Evolutionary conservation across 805 yeast genomes (phyloP), one percentile per base, ranked within the genome.

Genomic region (Yamadazyma tumulicola): DNA sequence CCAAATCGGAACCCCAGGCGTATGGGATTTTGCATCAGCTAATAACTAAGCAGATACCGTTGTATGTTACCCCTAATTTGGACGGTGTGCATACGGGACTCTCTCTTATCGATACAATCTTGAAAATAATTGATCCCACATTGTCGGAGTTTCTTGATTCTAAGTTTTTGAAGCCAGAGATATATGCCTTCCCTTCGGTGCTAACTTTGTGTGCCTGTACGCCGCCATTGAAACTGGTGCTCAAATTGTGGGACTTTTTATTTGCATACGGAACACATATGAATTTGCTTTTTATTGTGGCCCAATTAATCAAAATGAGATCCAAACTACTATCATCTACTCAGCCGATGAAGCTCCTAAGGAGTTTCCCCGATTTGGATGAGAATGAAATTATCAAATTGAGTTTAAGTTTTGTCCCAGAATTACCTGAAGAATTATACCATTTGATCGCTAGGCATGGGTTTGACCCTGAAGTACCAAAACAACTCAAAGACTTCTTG

Each of bases 191-290:
- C 45, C 85, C 88, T 4, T 79, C 89, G 0, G 84, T 87, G 1
- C 60, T 89, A 43, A 88, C 97, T 0, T 62, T 89, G 30, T 79
- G 89, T 37, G 91, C 96, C 2, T 85, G 95, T 48, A 86, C 94
- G 5, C 95, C 94, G 7, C 89, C 96, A 0, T 63, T 89, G 29
- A 61, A 66, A 20, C 86, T 88, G 43, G 84, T 85, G 1, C 59
- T 88, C 24, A 74, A 78, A 38, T 66, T 88, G 12, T 88, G 97
- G 97, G 97, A 88, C 55, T 84, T 88, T 45, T 60, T 87, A 47
- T 83, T 88, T 57, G 95, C 96, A 3, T 88, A 85, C 49, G 97
- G 97, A 0, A 77, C 84, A 13, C 96, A 89, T 51, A 72, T 87
- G 79, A 88, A 89, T 58, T 74, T 89, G 19, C 64, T 89, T 24